Evolutionary conservation across 177 flowering plant genomes (phyloP).

Genomic region (Vitis hybrid): DNA sequence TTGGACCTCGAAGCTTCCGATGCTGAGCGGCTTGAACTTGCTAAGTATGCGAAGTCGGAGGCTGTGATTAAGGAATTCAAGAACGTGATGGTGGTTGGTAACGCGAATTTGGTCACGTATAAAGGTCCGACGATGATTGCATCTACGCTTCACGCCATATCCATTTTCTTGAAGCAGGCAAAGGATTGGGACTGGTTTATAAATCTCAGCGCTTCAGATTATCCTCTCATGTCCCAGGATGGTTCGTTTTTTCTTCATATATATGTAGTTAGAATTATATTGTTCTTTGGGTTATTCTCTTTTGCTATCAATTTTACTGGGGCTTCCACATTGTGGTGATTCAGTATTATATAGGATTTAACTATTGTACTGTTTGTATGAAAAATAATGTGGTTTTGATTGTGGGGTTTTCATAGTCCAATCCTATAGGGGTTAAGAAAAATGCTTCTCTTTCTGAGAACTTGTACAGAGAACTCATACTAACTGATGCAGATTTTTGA

Average conservation of each 20-base stretch:
- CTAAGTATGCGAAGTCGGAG: conserved; percentile 54
- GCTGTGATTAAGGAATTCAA: conserved; percentile 40
- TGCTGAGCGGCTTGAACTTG: conserved; percentile 68
- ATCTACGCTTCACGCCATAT: conserved; percentile 67
- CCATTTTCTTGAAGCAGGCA: conserved; percentile 63
- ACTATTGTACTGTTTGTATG: no score
- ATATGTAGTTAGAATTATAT: not conserved
- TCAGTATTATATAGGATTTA: no score
- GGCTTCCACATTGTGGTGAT: no score
- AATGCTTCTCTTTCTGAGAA: no score
- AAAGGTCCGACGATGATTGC: conserved; percentile 87
- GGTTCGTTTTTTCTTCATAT: conserved; percentile 41
- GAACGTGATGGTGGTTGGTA: conserved; percentile 79
- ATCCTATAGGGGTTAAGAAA: no score
- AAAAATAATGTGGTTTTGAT: no score
- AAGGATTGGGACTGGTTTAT: conserved; percentile 93
- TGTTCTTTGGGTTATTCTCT: not conserved
- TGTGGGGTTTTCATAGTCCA: no score
- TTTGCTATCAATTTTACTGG: not conserved
- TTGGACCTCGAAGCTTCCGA: conserved; percentile 78
- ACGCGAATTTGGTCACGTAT: conserved; percentile 73
- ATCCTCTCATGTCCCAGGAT: conserved; percentile 88
- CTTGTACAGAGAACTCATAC: no score
- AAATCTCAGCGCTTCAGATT: conserved; percentile 88
- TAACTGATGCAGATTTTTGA: no score